Percentiles rank a stretch among this genome's conserved stretches.
phyloP scores from a whole-genome alignment of 2,329 filamentous ascomycete genomes.

The Clonostachys rhizophaga region DNA sequence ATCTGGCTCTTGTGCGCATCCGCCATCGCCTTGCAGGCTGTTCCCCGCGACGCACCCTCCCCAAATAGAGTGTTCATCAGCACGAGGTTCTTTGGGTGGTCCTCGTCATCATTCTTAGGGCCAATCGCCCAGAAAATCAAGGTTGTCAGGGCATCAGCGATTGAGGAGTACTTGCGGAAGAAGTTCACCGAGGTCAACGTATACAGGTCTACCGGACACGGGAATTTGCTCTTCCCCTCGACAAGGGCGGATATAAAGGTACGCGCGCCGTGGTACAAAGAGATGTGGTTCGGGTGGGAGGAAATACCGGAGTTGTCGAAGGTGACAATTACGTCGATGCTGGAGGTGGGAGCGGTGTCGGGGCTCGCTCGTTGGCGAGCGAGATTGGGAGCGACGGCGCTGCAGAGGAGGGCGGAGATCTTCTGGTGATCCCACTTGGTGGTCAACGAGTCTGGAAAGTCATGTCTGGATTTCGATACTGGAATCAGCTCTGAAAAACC shows the following conservation, averaged over 20 bases:
- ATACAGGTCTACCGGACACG: slow-evolving; percentile 77
- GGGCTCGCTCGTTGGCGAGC: slow-evolving; percentile 16
- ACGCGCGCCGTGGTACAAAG: slow-evolving; percentile 77
- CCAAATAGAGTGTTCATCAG: slow-evolving; percentile 69
- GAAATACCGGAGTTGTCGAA: slow-evolving; percentile 84
- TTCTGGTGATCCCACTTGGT: slow-evolving; percentile 67
- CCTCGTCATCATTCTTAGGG: slow-evolving; percentile 26
- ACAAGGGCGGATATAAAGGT: slow-evolving; percentile 66
- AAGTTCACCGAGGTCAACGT: slow-evolving; percentile 72
- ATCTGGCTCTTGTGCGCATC: slow-evolving; percentile 91
- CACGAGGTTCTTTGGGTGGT: slow-evolving; percentile 55
- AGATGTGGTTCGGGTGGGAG: slow-evolving; percentile 88
- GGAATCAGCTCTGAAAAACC: background rate
- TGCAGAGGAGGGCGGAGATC: slow-evolving; percentile 65
- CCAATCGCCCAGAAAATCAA: slow-evolving; percentile 50
- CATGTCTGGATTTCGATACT: slow-evolving; percentile 21
- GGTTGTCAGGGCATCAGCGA: slow-evolving; percentile 73
- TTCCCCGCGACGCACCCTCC: slow-evolving; percentile 29
- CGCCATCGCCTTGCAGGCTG: slow-evolving; percentile 83
- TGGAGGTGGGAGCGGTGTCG: slow-evolving; percentile 27
- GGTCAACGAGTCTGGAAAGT: slow-evolving; percentile 90
- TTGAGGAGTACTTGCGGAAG: slow-evolving; percentile 73
- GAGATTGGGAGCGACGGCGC: slow-evolving; percentile 68
- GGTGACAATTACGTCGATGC: slow-evolving; percentile 80
- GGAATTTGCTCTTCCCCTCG: slow-evolving; percentile 57